Evolutionary conservation across 1,284 basidiomycete genomes (phyloP).

Genomic region (Pseudozyma tsukubaensis): DNA sequence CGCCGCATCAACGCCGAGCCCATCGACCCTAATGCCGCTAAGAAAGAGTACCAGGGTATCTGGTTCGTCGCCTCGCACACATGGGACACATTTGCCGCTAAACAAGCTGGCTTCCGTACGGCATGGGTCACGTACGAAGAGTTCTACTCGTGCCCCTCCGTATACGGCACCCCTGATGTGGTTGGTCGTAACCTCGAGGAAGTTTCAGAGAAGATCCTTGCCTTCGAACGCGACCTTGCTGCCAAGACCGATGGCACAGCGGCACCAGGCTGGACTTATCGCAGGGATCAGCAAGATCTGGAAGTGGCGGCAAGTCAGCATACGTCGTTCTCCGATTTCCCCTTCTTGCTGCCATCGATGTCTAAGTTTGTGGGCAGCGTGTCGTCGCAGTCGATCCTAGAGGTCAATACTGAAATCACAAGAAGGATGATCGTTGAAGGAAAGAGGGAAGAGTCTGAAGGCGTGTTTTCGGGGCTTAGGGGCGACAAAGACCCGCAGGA

Average conservation of each 20-base stretch:
- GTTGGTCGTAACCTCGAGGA: slow-evolving; percentile 52
- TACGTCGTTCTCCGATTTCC: slow-evolving; percentile 60
- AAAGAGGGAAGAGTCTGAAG: slow-evolving; percentile 35
- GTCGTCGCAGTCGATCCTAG: slow-evolving; percentile 21
- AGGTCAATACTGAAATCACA: slow-evolving; percentile 32
- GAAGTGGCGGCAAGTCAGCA: slow-evolving; percentile 39
- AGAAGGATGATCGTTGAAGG: slow-evolving; percentile 23
- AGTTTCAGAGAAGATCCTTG: slow-evolving; percentile 51
- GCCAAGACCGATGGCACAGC: not conserved
- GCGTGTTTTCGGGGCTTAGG: slow-evolving; percentile 33
- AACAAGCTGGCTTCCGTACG: slow-evolving; percentile 54
- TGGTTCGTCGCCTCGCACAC: slow-evolving; percentile 64
- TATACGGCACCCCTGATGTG: slow-evolving; percentile 57
- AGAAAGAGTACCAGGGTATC: slow-evolving; percentile 41
- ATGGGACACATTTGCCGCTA: slow-evolving; percentile 48
- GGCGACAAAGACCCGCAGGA: slow-evolving; percentile 17
- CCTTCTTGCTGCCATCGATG: slow-evolving; percentile 53
- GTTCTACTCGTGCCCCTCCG: slow-evolving; percentile 40
- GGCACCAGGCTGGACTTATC: slow-evolving; percentile 33
- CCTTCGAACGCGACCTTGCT: slow-evolving; percentile 37
- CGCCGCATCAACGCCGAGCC: slow-evolving; percentile 31
- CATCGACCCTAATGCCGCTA: slow-evolving; percentile 27
- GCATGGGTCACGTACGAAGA: slow-evolving; percentile 64
- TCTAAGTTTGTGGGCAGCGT: slow-evolving; percentile 43
- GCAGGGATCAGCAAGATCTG: slow-evolving; percentile 23